Percentiles rank a stretch among this genome's conserved stretches.
Evolutionary conservation across 2,329 filamentous ascomycete genomes (phyloP).

Genomic region (Lasiodiplodia sp.): DNA sequence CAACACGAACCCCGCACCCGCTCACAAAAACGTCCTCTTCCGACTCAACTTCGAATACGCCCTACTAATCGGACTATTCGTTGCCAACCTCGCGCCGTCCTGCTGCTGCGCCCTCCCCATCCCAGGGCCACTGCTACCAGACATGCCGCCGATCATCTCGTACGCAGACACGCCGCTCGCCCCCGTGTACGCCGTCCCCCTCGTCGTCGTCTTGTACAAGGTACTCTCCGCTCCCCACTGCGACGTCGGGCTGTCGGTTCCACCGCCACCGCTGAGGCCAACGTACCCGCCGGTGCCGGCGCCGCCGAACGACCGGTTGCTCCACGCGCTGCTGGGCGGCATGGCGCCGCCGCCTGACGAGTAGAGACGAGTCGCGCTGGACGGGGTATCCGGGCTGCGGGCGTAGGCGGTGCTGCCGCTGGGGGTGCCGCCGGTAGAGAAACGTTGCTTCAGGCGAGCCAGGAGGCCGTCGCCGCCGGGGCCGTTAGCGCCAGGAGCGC

Average conservation of each 20-base stretch:
- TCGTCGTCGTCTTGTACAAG: conserved; percentile 1
- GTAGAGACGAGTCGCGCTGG: neutral
- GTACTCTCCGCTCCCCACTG: neutral
- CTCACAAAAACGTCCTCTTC: conserved; percentile 26
- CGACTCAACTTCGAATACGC: conserved; percentile 27
- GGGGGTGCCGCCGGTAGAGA: neutral
- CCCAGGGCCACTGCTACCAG: neutral
- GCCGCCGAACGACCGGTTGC: conserved; percentile 3
- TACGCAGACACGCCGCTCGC: neutral
- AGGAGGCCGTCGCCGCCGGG: neutral
- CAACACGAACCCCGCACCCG: too few relatives aligned
- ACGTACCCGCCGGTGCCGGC: neutral
- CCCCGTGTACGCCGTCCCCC: neutral
- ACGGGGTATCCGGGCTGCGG: conserved; percentile 6
- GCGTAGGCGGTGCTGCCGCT: neutral
- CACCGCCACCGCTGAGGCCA: neutral
- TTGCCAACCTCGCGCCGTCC: neutral
- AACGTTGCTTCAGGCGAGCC: conserved; percentile 1
- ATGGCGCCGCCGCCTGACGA: neutral
- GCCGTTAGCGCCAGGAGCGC: neutral
- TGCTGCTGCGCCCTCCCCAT: neutral
- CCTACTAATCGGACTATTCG: conserved; percentile 8
- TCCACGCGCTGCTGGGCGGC: conserved; percentile 10
- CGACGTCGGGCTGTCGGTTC: neutral
- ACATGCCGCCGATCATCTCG: conserved; percentile 7